Conservation (phyloP, 352 stramenopile genomes). For the Phytophthora ramorum region DNA sequence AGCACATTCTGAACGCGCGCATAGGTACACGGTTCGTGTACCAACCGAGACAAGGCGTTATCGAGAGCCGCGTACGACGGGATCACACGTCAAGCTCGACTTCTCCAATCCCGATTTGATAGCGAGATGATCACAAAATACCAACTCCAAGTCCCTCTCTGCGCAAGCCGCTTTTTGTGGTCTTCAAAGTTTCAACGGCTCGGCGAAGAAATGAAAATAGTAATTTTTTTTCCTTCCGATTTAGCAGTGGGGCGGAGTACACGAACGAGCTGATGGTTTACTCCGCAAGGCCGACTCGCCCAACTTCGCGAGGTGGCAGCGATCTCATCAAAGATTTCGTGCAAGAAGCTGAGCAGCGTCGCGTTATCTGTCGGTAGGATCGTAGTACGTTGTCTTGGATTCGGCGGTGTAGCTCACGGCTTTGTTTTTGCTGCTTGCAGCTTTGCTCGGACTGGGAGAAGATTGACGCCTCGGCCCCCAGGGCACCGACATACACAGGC, state of each 20-base stretch:
- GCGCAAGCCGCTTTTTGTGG: too few species aligned
- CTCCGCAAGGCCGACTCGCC: neutral
- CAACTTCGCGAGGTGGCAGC: conserved; percentile 27
- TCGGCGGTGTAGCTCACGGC: neutral
- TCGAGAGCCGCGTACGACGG: too few species aligned
- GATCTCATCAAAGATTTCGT: conserved; percentile 61
- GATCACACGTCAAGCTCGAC: neutral
- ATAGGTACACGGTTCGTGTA: neutral
- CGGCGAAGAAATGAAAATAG: too few species aligned
- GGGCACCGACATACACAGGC: conserved; percentile 6
- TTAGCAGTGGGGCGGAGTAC: too few species aligned
- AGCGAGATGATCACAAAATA: neutral
- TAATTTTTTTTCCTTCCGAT: too few species aligned
- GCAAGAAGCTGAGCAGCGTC: conserved; percentile 50
- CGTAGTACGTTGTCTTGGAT: neutral
- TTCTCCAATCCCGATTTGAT: neutral
- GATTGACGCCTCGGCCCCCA: conserved; percentile 26
- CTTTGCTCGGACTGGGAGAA: conserved; percentile 29
- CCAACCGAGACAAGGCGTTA: neutral
- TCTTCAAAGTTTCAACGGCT: too few species aligned
- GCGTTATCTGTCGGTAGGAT: conserved; percentile 42
- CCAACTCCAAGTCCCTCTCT: too few species aligned
- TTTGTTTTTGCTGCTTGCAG: conserved; percentile 5
- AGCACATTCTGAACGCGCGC: neutral
- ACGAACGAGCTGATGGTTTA: neutral